Conservation (phyloP, 1,284 basidiomycete genomes). For the Neonothopanus nambi region DNA sequence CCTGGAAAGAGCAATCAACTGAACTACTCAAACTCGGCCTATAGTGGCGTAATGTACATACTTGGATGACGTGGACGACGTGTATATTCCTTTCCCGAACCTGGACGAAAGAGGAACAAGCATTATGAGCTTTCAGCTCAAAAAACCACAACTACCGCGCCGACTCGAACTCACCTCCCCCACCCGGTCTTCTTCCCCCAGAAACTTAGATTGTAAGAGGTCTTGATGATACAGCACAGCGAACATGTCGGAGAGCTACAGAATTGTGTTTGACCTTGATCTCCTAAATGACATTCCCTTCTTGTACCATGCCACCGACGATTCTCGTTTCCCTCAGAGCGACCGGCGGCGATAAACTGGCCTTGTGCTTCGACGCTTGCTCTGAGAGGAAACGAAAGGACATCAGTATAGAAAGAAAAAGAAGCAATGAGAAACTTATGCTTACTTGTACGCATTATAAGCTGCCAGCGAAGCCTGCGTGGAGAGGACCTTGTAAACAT, state of each 20-base stretch:
- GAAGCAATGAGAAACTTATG: not conserved
- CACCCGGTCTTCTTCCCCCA: constrained; percentile 67
- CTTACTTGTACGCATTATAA: constrained; percentile 61
- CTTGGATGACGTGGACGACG: constrained; percentile 63
- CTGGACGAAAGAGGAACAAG: constrained; percentile 31
- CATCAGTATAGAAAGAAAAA: not conserved
- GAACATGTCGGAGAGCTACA: constrained; percentile 57
- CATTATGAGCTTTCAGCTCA: not conserved
- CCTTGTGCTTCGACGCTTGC: constrained; percentile 55
- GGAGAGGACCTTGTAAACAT: constrained; percentile 60
- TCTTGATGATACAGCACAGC: constrained; percentile 57
- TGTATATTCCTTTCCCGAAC: constrained; percentile 63
- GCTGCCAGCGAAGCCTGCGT: constrained; percentile 44
- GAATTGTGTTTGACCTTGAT: constrained; percentile 53
- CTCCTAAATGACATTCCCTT: constrained; percentile 58
- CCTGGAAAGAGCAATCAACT: constrained; percentile 25
- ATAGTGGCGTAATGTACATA: constrained; percentile 25
- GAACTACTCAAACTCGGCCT: not conserved
- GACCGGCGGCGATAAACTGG: constrained; percentile 49
- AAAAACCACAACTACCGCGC: constrained; percentile 4
- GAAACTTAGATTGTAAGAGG: constrained; percentile 58
- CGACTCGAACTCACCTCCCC: constrained; percentile 45
- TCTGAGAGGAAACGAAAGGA: constrained; percentile 28
- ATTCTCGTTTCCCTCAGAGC: constrained; percentile 62
- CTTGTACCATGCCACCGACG: constrained; percentile 59